A percentile compares a stretch with the other conserved stretches of the same genome.
Evolutionary conservation across 805 yeast genomes (phyloP).

Genomic region (Spathaspora sp.): DNA sequence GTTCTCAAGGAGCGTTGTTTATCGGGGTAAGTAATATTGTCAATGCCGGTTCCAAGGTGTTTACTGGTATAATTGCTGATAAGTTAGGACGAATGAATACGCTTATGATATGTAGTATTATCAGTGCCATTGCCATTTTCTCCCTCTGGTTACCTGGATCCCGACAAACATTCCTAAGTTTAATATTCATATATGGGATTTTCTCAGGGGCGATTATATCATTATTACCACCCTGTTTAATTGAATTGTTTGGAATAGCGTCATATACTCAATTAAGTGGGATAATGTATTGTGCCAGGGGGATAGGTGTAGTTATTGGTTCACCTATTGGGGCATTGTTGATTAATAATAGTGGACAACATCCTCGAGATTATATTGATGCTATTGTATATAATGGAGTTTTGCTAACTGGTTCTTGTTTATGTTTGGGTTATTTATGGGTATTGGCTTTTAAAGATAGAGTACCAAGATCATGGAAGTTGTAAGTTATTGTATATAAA

Average conservation of each 20-base stretch:
- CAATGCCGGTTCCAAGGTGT: slow-evolving; percentile 20
- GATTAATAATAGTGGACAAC: slow-evolving; percentile 12
- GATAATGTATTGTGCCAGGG: slow-evolving; percentile 29
- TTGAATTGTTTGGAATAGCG: slow-evolving; percentile 28
- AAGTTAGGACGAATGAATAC: slow-evolving; percentile 16
- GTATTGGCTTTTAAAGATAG: slow-evolving; percentile 7
- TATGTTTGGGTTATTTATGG: slow-evolving; percentile 13
- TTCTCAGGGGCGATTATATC: slow-evolving; percentile 32
- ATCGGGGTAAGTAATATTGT: slow-evolving; percentile 32
- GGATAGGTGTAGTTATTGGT: slow-evolving; percentile 29
- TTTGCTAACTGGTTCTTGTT: slow-evolving; percentile 12
- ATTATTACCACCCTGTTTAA: slow-evolving; percentile 27
- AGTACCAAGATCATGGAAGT: slow-evolving; percentile 9
- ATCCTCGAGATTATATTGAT: slow-evolving; percentile 16
- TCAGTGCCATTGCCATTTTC: slow-evolving; percentile 13
- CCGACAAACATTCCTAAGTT: slow-evolving; percentile 21
- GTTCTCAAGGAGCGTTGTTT: slow-evolving; percentile 27
- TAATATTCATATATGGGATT: slow-evolving; percentile 31
- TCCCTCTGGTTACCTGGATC: slow-evolving; percentile 18
- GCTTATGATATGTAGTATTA: slow-evolving; percentile 13
- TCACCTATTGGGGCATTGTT: slow-evolving; percentile 33
- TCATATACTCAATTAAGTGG: slow-evolving; percentile 31
- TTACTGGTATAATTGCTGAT: slow-evolving; percentile 16
- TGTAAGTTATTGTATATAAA: slow-evolving; percentile 2
- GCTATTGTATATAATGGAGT: slow-evolving; percentile 27